Evolutionary conservation across 352 stramenopile species (phyloP), one percentile per base, ranked within the genome.

Genomic region (Nothophytophthora sp.): DNA sequence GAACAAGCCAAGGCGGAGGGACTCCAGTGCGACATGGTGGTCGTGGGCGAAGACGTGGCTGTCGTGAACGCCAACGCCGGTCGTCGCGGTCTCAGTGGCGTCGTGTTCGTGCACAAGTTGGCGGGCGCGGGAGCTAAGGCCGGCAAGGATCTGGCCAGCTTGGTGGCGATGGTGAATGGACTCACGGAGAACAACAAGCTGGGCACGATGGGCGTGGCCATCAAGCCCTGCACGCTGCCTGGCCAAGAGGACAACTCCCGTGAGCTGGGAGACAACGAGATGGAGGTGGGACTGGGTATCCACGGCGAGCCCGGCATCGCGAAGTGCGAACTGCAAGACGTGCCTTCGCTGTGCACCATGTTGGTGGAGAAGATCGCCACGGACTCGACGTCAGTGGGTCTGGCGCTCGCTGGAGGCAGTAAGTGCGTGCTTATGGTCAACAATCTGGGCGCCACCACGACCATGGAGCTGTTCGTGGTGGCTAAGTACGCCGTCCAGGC

Each of bases 71-170:
- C 96, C 38, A 98, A 98, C 55, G 98, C 96, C 12, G 96, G 96
- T n/a, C 85, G 95, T 27, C 76, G 97, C n/a, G 97, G 97, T 12
- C 81, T 99, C 20, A 96, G 96, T 19, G 97, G 97, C 20, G 99
- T 95, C 0, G 83, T 99, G 5, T 77, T 99, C 28, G 93, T 99
- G 47, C 96, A 99, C 78, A 99, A 99, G 57, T 70, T 98, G 39
- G 92, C 93, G 10, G 97, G 97, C 19, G 96, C 95, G 0, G 90
- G 89, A 1, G 92, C 92, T 0, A 73, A 76, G 4, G 72, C 73
- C 4, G 92, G 92, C 1, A 70, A 85, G 37, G 63, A 84, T 43
- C 70, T 99, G n/a, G 64, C 90, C 1, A 66, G 32, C 25, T 78
- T 90, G 8, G 74, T 95, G 1, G 33, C 67, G 5, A 71, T 95